Percentiles rank a stretch among this genome's conserved stretches.
Evolutionary conservation across 306 rosid genomes (phyloP).

Genomic region (Sechiopsis laciniata): DNA sequence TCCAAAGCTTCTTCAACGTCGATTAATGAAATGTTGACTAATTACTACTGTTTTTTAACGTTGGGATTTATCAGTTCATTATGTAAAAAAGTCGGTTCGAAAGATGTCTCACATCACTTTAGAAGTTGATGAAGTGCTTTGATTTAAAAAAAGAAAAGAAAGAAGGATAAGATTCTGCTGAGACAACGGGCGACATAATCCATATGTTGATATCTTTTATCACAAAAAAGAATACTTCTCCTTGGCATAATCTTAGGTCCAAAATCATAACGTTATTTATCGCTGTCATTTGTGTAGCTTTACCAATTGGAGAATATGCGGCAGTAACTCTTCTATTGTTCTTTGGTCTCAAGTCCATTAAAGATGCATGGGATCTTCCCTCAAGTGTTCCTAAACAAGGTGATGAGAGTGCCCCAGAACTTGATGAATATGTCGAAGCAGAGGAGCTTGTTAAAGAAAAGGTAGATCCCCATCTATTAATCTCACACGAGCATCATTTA

Average conservation of each 20-base stretch:
- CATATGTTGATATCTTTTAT: neutral
- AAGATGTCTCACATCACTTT: too few species aligned
- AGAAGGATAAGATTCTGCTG: conserved; percentile 10
- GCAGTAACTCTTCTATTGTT: conserved; percentile 89
- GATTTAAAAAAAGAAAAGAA: too few species aligned
- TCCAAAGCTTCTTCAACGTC: too few species aligned
- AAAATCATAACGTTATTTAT: conserved; percentile 24
- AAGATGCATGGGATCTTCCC: conserved; percentile 97
- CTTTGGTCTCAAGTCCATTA: conserved; percentile 84
- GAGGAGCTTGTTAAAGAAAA: conserved; percentile 92
- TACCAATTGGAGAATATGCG: conserved; percentile 96
- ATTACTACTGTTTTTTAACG: too few species aligned
- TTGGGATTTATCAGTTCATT: too few species aligned
- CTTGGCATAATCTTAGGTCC: conserved; percentile 15
- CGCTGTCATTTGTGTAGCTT: conserved; percentile 48
- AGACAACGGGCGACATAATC: neutral
- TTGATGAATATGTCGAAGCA: conserved; percentile 77
- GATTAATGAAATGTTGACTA: too few species aligned
- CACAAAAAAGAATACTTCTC: neutral
- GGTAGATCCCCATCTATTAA: conserved; percentile 35
- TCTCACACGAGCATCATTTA: neutral
- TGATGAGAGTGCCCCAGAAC: conserved; percentile 56
- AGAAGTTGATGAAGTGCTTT: too few species aligned
- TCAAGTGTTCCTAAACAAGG: conserved; percentile 43
- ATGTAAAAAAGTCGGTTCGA: too few species aligned